Evolutionary conservation across 2,329 filamentous ascomycete genomes (phyloP), one percentile per base, ranked within the genome.

Genomic region (Aureobasidium sp.): DNA sequence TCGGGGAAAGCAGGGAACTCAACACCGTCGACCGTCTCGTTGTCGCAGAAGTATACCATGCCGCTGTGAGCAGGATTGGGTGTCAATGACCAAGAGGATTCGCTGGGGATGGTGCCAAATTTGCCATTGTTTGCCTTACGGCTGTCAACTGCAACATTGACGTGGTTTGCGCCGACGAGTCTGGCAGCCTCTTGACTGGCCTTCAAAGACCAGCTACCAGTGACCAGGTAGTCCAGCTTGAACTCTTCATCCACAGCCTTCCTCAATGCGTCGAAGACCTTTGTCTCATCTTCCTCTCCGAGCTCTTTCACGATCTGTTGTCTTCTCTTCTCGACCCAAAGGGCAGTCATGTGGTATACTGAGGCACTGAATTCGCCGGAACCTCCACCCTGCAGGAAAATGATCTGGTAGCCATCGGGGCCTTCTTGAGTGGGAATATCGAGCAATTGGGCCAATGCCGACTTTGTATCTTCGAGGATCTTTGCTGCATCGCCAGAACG

Each of bases 1-100:
- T 86, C 77, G 27, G 93, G 93, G 71, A 89, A 87, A 3, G 69
- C 76, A 6, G 88, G 90, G 68, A 95, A 96, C 72, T 97, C 93
- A 20, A 97, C 91, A 37, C 92, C 92, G 70, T 96, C 91, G 6
- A 95, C 90, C 0, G 91, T 96, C 79, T 97, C 92, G 69, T 97
- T 97, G 74, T 92, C 89, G 74, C 93, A 96, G 74, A 86, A 92
- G 76, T 97, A 97, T 1, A 93, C 87, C 69, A 96, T 81, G 0
- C 91, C 79, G 43, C 74, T 75, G 10, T 87, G 79, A 41, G 84
- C 79, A 67, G 84, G 79, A 44, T 85, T 88, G 8, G 77, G 74
- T 17, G 81, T 84, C 63, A 94, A 81, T 37, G 81, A 88, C 90
- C 91, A 97, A 24, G 82, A 83, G 66, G 83, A 84, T 74, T 92